Base-by-base conservation (phyloP, 257 asterid species). In the Solanum chiquidenum region DNA sequence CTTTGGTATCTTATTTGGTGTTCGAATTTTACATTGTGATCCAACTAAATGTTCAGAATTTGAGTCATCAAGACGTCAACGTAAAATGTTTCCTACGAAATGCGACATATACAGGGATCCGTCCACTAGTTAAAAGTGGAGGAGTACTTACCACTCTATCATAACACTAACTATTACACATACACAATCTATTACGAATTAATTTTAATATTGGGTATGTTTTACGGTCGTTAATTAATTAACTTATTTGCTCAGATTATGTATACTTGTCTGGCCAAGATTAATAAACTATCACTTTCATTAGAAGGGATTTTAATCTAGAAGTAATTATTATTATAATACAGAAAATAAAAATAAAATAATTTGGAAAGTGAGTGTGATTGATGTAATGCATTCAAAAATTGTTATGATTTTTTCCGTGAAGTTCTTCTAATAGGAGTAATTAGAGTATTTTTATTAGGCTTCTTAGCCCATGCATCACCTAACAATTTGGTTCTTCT, bases 261-360 rank as follows among this genome's bases (percentile, higher is more conserved):
- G 42, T 31, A 35, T 33, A 40, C 20, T 87, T 87, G 73, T 40
- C 74, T 80, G 4, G 72, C 60, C 83, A 40, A 71, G 6, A 60
- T 27, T 60, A 42, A 72, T 87, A 69, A 88, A 84, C 85, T 87
- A 21, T 87, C 86, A 31, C 86, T 62, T 77, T 87, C 89, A 27
- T 58, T 76, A 29, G 35, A 55, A 14, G 33, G 21, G 27, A 21
- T 34, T 60, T 34, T 60, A 5, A 42, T 75, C 7, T 31, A 68
- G 38, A 83, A 34, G n/a, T 44, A 77, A 55, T 77, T 79, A 42
- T 42, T 10, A 64, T n/a, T n/a, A n/a, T 27, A 12, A 5, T 10
- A n/a, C 34, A 76, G 9, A 38, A 3, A 25, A 7, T 4, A n/a
- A 76, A 76, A 6, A 21, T 35, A 27, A 20, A 72, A 37, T 9